phyloP scores from a whole-genome alignment of 129 eudicot species.

The Pseudognaphalium luteoalbum region DNA sequence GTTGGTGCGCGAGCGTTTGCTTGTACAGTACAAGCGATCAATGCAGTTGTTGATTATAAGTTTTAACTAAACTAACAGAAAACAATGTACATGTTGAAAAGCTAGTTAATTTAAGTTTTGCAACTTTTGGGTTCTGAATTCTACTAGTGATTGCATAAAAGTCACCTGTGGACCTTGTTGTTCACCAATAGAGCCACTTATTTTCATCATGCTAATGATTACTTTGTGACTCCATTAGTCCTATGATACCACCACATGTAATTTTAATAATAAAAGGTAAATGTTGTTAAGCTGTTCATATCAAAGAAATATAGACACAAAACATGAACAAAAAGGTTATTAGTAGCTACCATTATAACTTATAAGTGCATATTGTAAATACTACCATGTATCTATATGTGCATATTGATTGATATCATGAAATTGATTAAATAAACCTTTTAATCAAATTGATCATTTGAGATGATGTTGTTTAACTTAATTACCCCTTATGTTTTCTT shows the following conservation, averaged over 20 bases:
- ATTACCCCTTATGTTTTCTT: too few species aligned
- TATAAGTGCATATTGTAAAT: background rate
- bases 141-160: conserved; percentile 40
- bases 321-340: conserved; percentile 3
- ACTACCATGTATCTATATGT: background rate
- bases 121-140: conserved; percentile 28
- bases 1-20: conserved; percentile 20
- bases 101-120: background rate
- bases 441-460: too few species aligned
- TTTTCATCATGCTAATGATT: conserved; percentile 29
- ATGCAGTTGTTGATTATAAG: conserved; percentile 13
- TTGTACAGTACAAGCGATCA: conserved; percentile 12
- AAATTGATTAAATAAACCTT: too few species aligned
- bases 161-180: conserved; percentile 42
- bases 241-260: conserved; percentile 6
- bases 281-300: conserved; percentile 13
- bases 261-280: conserved; percentile 3
- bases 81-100: background rate
- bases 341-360: background rate
- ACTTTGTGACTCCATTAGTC: conserved; percentile 5
- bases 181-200: conserved; percentile 36
- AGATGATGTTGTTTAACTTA: too few species aligned
- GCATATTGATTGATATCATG: too few species aligned
- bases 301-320: background rate
- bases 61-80: conserved; percentile 5